A percentile compares a stretch with the other conserved stretches of the same genome.
Evolutionary conservation across 345 rosid genomes (phyloP).

Genomic region (Lumnitzera racemosa): DNA sequence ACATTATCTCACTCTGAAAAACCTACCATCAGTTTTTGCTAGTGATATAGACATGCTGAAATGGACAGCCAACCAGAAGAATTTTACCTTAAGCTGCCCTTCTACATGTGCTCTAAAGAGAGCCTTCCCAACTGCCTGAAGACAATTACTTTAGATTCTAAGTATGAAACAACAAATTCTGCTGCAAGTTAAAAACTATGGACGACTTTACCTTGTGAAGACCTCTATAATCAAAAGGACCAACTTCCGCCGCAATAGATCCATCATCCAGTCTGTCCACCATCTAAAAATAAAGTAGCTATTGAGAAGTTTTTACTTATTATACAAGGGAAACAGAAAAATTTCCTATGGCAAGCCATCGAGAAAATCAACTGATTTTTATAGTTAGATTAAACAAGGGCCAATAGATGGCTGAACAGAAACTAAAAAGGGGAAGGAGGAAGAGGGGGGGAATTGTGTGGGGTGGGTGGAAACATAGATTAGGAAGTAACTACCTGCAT

Average conservation of each 20-base stretch:
- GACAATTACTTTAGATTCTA: conserved; percentile 15
- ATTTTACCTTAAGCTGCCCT: conserved; percentile 86
- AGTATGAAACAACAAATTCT: conserved; percentile 7
- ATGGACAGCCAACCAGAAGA: neutral
- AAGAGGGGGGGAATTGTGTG: no score
- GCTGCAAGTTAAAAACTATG: conserved; percentile 6
- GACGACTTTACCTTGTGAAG: conserved; percentile 65
- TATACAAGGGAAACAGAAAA: neutral
- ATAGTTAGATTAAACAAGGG: no score
- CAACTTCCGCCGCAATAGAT: conserved; percentile 58
- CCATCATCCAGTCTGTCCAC: conserved; percentile 91
- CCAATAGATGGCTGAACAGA: no score
- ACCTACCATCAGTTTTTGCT: conserved; percentile 1
- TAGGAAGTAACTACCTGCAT: conserved; percentile 55
- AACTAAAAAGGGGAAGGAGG: neutral
- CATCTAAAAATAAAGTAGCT: conserved; percentile 50
- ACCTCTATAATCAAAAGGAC: conserved; percentile 77
- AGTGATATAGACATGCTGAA: conserved; percentile 6
- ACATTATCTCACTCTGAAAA: conserved; percentile 86
- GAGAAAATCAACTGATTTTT: no score
- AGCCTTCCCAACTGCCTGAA: conserved; percentile 94
- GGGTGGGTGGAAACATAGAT: no score
- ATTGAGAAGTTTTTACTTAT: neutral
- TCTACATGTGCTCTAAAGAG: conserved; percentile 94
- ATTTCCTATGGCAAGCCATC: no score